A percentile compares a stretch with the other conserved stretches of the same genome.
Conservation (phyloP, 208 protist genomes). For the Leishmania tropica region DNA sequence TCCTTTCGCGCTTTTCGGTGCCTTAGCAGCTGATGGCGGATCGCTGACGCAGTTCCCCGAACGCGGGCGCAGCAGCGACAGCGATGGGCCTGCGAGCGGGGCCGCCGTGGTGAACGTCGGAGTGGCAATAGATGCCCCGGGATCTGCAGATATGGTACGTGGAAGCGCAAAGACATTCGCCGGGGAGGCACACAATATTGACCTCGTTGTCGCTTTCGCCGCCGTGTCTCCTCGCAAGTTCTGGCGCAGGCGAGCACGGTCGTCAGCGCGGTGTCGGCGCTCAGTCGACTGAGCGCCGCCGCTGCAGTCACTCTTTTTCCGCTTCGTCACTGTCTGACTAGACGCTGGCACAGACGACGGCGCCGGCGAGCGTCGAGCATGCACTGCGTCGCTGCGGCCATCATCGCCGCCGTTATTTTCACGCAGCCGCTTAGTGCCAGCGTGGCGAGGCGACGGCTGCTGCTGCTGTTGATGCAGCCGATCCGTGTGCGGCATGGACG, state of each 20-base stretch:
- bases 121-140: background rate
- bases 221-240: background rate
- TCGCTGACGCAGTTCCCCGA: background rate
- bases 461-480: background rate
- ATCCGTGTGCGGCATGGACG: background rate
- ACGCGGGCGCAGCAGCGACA: constrained; percentile 1
- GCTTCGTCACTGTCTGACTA: background rate
- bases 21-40: background rate
- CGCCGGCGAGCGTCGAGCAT: background rate
- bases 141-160: background rate
- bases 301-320: background rate
- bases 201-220: background rate
- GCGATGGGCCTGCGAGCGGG: background rate
- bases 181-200: background rate
- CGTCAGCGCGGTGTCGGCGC: background rate
- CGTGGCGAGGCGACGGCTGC: background rate
- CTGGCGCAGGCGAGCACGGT: background rate
- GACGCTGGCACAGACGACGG: background rate
- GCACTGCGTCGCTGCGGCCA: background rate
- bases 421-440: constrained; percentile 5
- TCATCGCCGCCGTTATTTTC: background rate
- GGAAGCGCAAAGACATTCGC: constrained; percentile 17
- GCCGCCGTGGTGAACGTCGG: background rate
- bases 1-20: background rate
- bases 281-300: background rate